Conservation (phyloP, 2,329 filamentous ascomycete genomes). For the Davidsoniella neocaledoniae region DNA sequence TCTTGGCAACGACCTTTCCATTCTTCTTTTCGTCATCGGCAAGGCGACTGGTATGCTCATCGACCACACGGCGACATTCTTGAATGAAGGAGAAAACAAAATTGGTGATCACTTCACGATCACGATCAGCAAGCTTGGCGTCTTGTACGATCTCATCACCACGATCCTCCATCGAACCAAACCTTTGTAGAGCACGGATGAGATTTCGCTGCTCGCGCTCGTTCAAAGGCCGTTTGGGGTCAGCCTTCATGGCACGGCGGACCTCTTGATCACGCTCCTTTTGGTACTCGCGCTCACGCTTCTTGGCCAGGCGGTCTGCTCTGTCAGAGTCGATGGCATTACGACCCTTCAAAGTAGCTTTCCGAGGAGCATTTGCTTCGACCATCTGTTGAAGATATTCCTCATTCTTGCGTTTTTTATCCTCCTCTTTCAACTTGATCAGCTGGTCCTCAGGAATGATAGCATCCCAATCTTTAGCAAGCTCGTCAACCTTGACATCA, state of each 20-base stretch:
- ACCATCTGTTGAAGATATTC: constrained; percentile 67
- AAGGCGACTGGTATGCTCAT: constrained; percentile 52
- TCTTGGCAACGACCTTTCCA: constrained; percentile 78
- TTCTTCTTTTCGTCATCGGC: constrained; percentile 67
- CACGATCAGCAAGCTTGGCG: constrained; percentile 67
- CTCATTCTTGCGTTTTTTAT: constrained; percentile 69
- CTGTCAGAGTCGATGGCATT: constrained; percentile 41
- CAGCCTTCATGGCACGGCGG: constrained; percentile 53
- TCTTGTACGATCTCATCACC: constrained; percentile 76
- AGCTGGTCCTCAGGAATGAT: constrained; percentile 93
- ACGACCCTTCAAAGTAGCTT: constrained; percentile 43
- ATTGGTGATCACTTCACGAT: constrained; percentile 59
- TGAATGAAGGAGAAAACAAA: constrained; percentile 60
- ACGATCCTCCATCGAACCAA: constrained; percentile 77
- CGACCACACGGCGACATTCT: constrained; percentile 40
- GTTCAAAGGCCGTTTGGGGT: constrained; percentile 76
- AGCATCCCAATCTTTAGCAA: constrained; percentile 81
- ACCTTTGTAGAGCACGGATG: constrained; percentile 78
- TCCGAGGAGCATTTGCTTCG: constrained; percentile 72
- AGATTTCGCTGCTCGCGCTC: constrained; percentile 90
- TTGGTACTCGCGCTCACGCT: constrained; percentile 45
- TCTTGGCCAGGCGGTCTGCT: constrained; percentile 47
- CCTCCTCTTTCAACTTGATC: constrained; percentile 74
- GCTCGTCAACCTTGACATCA: constrained; percentile 82
- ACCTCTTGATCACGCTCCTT: constrained; percentile 62